A percentile compares a stretch with the other conserved stretches of the same genome.
phyloP scores from a whole-genome alignment of 257 asterid genomes.

The Gentiana dahurica region DNA sequence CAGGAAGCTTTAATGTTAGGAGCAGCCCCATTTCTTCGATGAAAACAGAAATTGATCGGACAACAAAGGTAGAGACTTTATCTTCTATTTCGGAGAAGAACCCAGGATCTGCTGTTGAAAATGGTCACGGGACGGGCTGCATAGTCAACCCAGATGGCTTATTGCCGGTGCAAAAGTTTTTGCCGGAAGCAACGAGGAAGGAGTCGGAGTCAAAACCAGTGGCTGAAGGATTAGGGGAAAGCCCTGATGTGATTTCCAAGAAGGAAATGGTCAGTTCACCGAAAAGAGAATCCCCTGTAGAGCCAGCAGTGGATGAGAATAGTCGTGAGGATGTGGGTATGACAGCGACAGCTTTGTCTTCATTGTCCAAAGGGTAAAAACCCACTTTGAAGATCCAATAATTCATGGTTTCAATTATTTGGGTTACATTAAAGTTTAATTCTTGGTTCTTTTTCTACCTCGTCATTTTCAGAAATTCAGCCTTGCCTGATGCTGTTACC shows the following conservation, averaged over 20 bases:
- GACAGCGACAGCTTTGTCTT: conserved; percentile 24
- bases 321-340: conserved; percentile 30
- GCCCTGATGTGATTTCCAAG: conserved; percentile 23
- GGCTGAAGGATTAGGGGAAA: conserved; percentile 26
- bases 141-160: conserved; percentile 25
- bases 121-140: conserved; percentile 30
- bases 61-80: conserved; percentile 36
- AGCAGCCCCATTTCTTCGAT: conserved; percentile 35
- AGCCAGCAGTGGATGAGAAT: conserved; percentile 27
- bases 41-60: conserved; percentile 47
- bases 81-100: conserved; percentile 42
- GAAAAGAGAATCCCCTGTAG: conserved; percentile 35
- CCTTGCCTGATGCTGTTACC: conserved; percentile 25
- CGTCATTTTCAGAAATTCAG: conserved; percentile 28
- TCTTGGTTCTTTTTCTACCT: conserved; percentile 4
- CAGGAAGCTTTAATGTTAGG: conserved; percentile 29
- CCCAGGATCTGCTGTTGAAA: conserved; percentile 36
- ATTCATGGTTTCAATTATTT: conserved; percentile 5
- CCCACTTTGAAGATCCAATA: conserved; percentile 3
- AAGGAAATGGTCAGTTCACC: conserved; percentile 41
- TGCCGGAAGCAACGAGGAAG: conserved; percentile 20
- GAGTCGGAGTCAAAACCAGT: conserved; percentile 32
- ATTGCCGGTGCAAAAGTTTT: conserved; percentile 7
- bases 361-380: conserved; percentile 46
- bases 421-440: conserved; percentile 3